Percentiles rank a stretch among this genome's conserved stretches.
These are phyloP conservation scores for Schizopora paradoxa DNA, from an alignment of 1,284 basidiomycete genomes.

Conservation along the genomic window DNA sequence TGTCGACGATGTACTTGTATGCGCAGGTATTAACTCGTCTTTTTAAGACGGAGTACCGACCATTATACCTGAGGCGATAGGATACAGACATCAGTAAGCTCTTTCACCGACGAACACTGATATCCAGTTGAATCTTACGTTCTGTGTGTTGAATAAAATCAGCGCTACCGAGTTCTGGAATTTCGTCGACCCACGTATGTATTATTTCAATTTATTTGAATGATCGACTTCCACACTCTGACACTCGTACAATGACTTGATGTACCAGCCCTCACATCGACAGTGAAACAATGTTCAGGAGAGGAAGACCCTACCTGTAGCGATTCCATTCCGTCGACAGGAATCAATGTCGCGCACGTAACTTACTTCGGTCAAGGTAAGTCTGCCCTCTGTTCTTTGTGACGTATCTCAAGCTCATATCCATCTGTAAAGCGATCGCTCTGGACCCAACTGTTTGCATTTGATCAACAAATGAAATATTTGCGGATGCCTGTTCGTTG, in stretches of 20 bases:
- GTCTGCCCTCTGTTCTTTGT: slow-evolving; percentile 3
- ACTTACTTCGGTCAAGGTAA: slow-evolving; percentile 40
- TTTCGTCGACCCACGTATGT: slow-evolving; percentile 32
- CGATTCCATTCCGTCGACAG: slow-evolving; percentile 32
- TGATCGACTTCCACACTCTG: slow-evolving; percentile 21
- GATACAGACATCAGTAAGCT: slow-evolving; percentile 41
- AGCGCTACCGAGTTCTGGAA: slow-evolving; percentile 45
- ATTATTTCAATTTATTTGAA: background rate
- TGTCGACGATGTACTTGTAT: slow-evolving; percentile 1
- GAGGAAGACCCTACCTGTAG: slow-evolving; percentile 16
- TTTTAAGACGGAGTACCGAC: slow-evolving; percentile 40
- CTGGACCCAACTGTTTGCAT: slow-evolving; percentile 9
- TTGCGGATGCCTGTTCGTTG: too few species aligned
- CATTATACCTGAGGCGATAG: slow-evolving; percentile 32
- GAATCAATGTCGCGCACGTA: slow-evolving; percentile 37
- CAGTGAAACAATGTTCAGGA: slow-evolving; percentile 26
- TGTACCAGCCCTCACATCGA: slow-evolving; percentile 31
- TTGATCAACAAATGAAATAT: too few species aligned
- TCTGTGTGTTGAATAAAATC: background rate
- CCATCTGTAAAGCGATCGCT: slow-evolving; percentile 9
- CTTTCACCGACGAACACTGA: slow-evolving; percentile 1
- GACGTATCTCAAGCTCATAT: background rate
- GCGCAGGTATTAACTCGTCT: background rate
- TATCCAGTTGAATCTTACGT: slow-evolving; percentile 2
- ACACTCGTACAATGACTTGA: slow-evolving; percentile 24